A percentile compares a stretch with the other conserved stretches of the same genome.
These are phyloP conservation scores for Evansstolkia leycettana DNA, from an alignment of 495 filamentous ascomycete genomes.

Conservation along the genomic window DNA sequence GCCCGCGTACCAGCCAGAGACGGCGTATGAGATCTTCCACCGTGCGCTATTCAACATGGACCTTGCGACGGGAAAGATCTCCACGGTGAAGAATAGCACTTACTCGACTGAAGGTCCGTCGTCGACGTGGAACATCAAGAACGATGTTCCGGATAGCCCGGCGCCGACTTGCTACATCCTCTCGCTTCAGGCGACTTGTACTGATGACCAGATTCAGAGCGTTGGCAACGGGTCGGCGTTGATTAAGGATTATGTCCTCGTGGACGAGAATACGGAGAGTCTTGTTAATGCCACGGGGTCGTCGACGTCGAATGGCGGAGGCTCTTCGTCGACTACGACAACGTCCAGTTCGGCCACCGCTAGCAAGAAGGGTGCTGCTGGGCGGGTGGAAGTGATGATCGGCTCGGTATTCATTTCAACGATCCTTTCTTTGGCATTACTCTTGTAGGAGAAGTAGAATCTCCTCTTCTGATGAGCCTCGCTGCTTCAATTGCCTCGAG, in stretches of 20 bases:
- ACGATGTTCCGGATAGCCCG: slow-evolving; percentile 25
- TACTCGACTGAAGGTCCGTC: slow-evolving; percentile 39
- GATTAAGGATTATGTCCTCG: slow-evolving; percentile 37
- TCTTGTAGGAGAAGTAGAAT: too few species aligned
- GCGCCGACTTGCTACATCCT: slow-evolving; percentile 36
- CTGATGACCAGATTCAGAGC: slow-evolving; percentile 32
- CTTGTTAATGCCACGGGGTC: too few species aligned
- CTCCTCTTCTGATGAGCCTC: too few species aligned
- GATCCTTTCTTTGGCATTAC: too few species aligned
- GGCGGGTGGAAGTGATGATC: too few species aligned
- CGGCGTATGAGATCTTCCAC: slow-evolving; percentile 41
- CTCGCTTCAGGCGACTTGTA: slow-evolving; percentile 25
- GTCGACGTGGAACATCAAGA: slow-evolving; percentile 40
- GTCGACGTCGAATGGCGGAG: too few species aligned
- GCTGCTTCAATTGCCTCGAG: too few species aligned
- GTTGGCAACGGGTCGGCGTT: slow-evolving; percentile 35
- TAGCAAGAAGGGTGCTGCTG: too few species aligned
- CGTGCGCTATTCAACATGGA: slow-evolving; percentile 41
- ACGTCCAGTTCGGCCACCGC: too few species aligned
- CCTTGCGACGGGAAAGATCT: slow-evolving; percentile 40
- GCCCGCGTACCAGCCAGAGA: slow-evolving; percentile 45
- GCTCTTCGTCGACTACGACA: too few species aligned
- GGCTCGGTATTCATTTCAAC: too few species aligned
- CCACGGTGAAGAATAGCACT: slow-evolving; percentile 18
- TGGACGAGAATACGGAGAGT: slow-evolving; percentile 6